These are phyloP conservation scores for Pseudocercospora cruenta DNA, from an alignment of 2,329 filamentous ascomycete genomes.

Conservation along the genomic window DNA sequence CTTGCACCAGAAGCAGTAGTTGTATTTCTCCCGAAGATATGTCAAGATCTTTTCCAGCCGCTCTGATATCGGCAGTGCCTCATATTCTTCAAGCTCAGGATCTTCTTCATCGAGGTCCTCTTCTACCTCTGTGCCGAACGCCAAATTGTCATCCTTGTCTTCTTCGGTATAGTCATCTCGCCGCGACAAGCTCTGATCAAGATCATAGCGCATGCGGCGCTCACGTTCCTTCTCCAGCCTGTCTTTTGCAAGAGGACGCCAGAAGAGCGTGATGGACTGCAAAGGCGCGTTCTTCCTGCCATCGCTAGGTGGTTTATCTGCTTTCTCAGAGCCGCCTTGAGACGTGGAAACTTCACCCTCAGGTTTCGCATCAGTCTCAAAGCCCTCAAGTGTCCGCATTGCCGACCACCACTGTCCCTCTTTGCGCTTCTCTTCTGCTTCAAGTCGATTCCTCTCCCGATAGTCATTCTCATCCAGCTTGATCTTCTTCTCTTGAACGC, in stretches of 20 bases:
- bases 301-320: conserved; percentile 6
- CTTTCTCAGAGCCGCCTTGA: conserved; percentile 3
- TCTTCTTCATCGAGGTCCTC: conserved; percentile 78
- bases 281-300: conserved; percentile 21
- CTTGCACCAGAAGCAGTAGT: conserved; percentile 98
- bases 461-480: conserved; percentile 72
- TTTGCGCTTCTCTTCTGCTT: conserved; percentile 68
- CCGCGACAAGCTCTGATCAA: conserved; percentile 65
- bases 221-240: conserved; percentile 73
- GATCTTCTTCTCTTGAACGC: conserved; percentile 59
- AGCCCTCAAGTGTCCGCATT: conserved; percentile 78
- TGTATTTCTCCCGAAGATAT: conserved; percentile 70
- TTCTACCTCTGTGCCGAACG: conserved; percentile 65
- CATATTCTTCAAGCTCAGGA: conserved; percentile 77
- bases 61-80: conserved; percentile 68
- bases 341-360: conserved; percentile 17
- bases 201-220: conserved; percentile 64
- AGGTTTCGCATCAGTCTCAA: conserved; percentile 62
- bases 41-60: conserved; percentile 67
- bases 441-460: conserved; percentile 69
- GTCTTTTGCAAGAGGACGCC: conserved; percentile 72
- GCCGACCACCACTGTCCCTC: conserved; percentile 75
- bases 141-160: conserved; percentile 71
- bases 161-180: conserved; percentile 70
- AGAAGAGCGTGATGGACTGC: conserved; percentile 73